Base-by-base conservation (phyloP, 2,329 filamentous ascomycete genomes). In the Apiospora aurea region DNA sequence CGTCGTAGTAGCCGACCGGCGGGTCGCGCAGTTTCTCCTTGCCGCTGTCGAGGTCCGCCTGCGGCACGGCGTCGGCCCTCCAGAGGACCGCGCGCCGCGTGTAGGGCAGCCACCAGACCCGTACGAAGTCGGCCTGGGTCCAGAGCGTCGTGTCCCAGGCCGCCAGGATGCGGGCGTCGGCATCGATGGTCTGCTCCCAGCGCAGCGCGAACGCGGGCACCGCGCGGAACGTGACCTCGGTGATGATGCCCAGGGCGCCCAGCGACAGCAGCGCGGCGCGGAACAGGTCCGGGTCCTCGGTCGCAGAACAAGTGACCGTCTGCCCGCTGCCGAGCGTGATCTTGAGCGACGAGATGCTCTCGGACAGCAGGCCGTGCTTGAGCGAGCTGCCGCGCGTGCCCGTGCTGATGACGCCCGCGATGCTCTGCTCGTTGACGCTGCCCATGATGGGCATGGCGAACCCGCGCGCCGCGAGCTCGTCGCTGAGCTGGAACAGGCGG, bases 51-150 rank as follows among this genome's bases (percentile, higher is more conserved):
- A 68, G 66, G 66, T 68, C 66, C 2, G 41, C 14, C 43, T 46
- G 66, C 1, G 89, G 85, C 0, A 93, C 94, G 80, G 93, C 93
- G 68, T 94, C 88, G 24, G 95, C 96, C 53, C 90, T 89, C 96
- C 96, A 99, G 66, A 97, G 89, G 67, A 98, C 93, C 0, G 94
- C 94, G 67, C 94, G 90, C 71, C 94, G 90, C 79, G 93, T 94
- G 83, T 98, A 97, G 0, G 96, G 96, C 80, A 97, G 91, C 96
- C 96, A 99, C 96, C 96, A 99, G 41, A 98, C 94, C 43, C 96
- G 89, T 38, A 97, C 94, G 79, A 96, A 99, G 81, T 98, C 95
- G 74, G 92, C 90, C 74, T 91, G 88, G 1, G 90, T 94, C 96
- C 96, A 98, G 18, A 98, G 86, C 44, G 88, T 88, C 8, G 84